phyloP scores from a whole-genome alignment of 805 yeast species.

The Nakazawaea wickerhamii region DNA sequence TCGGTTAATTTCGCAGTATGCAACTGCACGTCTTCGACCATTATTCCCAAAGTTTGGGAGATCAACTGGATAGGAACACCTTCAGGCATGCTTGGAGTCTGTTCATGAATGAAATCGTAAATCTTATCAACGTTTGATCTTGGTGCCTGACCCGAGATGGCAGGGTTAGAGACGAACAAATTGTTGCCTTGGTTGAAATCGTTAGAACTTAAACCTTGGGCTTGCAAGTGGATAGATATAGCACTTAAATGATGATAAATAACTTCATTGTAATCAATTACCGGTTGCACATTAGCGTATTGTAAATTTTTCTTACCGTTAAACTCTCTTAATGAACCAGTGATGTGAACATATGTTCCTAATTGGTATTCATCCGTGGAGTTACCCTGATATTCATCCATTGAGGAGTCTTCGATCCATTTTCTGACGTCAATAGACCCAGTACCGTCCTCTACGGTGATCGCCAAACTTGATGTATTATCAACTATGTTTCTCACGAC shows the following conservation, averaged over 20 bases:
- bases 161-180: slow-evolving; percentile 32
- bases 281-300: slow-evolving; percentile 51
- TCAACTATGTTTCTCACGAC: slow-evolving; percentile 61
- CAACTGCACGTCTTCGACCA: slow-evolving; percentile 42
- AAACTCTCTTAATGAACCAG: slow-evolving; percentile 53
- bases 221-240: slow-evolving; percentile 48
- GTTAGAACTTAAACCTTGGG: slow-evolving; percentile 41
- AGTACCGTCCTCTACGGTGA: slow-evolving; percentile 76
- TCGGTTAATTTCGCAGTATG: slow-evolving; percentile 54
- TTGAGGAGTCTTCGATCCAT: slow-evolving; percentile 47
- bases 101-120: slow-evolving; percentile 41
- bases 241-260: slow-evolving; percentile 64
- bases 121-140: slow-evolving; percentile 37
- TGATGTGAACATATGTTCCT: slow-evolving; percentile 57
- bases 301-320: slow-evolving; percentile 60
- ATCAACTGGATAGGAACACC: slow-evolving; percentile 69
- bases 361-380: slow-evolving; percentile 34
- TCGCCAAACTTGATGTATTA: slow-evolving; percentile 46
- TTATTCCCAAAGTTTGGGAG: slow-evolving; percentile 47
- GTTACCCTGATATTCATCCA: slow-evolving; percentile 24
- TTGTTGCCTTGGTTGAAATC: slow-evolving; percentile 19
- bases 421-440: slow-evolving; percentile 59
- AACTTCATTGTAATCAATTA: slow-evolving; percentile 63
- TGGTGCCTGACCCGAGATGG: slow-evolving; percentile 26
- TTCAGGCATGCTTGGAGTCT: slow-evolving; percentile 57